Base-by-base conservation (phyloP, 2,329 filamentous ascomycete species). In the Ophiocordyceps camponoti-saundersi region DNA sequence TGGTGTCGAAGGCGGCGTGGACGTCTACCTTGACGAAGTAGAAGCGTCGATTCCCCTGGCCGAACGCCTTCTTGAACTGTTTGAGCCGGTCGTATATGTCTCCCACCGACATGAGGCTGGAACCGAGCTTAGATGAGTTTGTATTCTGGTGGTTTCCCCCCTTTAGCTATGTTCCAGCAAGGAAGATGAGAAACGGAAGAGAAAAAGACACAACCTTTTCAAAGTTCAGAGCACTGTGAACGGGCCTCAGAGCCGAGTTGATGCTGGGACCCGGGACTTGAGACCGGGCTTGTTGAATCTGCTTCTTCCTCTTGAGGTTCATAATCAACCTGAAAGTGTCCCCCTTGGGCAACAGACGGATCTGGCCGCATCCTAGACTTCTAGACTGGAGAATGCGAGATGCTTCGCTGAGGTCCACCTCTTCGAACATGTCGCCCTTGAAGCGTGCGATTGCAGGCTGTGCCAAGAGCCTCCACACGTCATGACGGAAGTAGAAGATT, bases 1-100 rank as follows among this genome's bases (percentile, higher is more conserved):
- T 95, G 0, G 85, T 95, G 61, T 98, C 92, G 59, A 95, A 98
- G 55, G 90, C 94, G 2, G 86, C 79, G 59, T 85, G 77, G 20
- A 98, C 89, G 57, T 98, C 92, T 13, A 94, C 70, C 60, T 98
- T 98, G 50, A 81, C 89, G 63, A 96, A 94, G 62, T 85, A 96
- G 1, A 95, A 64, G 5, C 62, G 39, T 10, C 58, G 55, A 0
- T 63, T 55, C 0, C 52, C 51, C 1, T 61, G 48, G 0, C 63
- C 62, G 12, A 83, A 59, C 1, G 53, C 61, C 2, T 62, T 55
- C 52, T 82, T 82, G 65, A 94, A 96, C 0, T 53, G 56, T 50
- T 81, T 83, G 21, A 98, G 64, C 20, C 79, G 80, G 13, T 69
- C 66, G 54, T 92, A 87, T 41, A 98, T 79, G 47, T 94, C 87